Evolutionary conservation across 139 green algal genomes (phyloP).

Genomic region (Volvox africanus): DNA sequence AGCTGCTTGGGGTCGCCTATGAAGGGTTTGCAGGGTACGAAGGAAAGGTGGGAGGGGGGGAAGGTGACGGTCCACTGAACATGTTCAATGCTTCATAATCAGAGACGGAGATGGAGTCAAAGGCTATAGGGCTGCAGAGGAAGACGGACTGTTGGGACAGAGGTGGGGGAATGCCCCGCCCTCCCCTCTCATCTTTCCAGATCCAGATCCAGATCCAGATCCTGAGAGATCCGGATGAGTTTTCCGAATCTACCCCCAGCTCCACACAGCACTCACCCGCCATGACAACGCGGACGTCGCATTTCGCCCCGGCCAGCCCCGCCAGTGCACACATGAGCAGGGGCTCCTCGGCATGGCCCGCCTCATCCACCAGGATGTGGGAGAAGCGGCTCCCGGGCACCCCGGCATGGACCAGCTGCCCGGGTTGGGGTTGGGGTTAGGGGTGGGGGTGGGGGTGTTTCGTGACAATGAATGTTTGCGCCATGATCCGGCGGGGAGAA

Average conservation of each 20-base stretch:
- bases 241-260: too few relatives aligned
- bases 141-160: too few relatives aligned
- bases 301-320: slow-evolving; percentile 46
- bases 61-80: too few relatives aligned
- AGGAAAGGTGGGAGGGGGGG: not conserved
- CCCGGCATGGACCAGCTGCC: slow-evolving; percentile 62
- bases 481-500: not conserved
- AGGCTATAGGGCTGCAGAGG: too few relatives aligned
- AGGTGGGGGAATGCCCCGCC: too few relatives aligned
- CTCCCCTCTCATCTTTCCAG: too few relatives aligned
- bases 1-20: slow-evolving; percentile 67
- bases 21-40: not conserved
- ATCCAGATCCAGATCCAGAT: too few relatives aligned
- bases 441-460: not conserved
- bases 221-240: too few relatives aligned
- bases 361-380: slow-evolving; percentile 72
- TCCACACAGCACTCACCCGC: slow-evolving; percentile 31
- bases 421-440: not conserved
- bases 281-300: slow-evolving; percentile 46
- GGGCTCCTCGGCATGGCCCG: slow-evolving; percentile 70
- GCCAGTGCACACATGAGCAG: slow-evolving; percentile 55
- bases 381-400: slow-evolving; percentile 60
- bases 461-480: not conserved
- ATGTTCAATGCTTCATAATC: too few relatives aligned
- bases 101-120: too few relatives aligned